phyloP scores from a whole-genome alignment of 805 yeast species.

The Wickerhamiella brachini region DNA sequence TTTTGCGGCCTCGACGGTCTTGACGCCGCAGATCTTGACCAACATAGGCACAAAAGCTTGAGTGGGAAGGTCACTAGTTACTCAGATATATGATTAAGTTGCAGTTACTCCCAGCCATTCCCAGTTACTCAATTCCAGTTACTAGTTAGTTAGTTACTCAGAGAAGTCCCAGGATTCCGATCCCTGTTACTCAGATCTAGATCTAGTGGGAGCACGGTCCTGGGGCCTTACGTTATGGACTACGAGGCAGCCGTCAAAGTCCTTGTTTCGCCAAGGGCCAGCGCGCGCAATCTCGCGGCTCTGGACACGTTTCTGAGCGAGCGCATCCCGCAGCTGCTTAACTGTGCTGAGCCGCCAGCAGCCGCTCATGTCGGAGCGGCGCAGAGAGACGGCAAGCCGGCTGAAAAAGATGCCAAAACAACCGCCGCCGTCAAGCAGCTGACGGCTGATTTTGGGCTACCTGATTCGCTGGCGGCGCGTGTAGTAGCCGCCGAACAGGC shows the following conservation, averaged over 20 bases:
- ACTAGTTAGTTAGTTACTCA: no score
- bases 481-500: not conserved
- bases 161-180: no score
- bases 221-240: constrained; percentile 1
- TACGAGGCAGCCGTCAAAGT: constrained; percentile 2
- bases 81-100: no score
- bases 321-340: constrained; percentile 7
- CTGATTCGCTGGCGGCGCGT: not conserved
- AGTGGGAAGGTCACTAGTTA: no score
- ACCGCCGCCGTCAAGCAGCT: not conserved
- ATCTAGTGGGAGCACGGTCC: not conserved
- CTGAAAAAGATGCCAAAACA: not conserved
- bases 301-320: constrained; percentile 10
- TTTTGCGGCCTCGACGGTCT: constrained; percentile 52
- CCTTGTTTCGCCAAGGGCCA: not conserved
- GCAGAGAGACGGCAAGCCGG: no score
- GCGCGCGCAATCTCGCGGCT: constrained; percentile 5
- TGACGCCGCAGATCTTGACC: constrained; percentile 82
- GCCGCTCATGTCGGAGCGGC: constrained; percentile 3
- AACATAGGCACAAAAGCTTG: no score
- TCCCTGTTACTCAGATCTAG: not conserved
- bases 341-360: constrained; percentile 7
- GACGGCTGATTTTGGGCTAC: not conserved
- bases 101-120: no score
- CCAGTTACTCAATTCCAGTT: no score